Percentiles rank a stretch among this genome's conserved stretches.
These are phyloP conservation scores for Psilocybe azurescens DNA, from an alignment of 768 basidiomycete species.

Conservation along the genomic window DNA sequence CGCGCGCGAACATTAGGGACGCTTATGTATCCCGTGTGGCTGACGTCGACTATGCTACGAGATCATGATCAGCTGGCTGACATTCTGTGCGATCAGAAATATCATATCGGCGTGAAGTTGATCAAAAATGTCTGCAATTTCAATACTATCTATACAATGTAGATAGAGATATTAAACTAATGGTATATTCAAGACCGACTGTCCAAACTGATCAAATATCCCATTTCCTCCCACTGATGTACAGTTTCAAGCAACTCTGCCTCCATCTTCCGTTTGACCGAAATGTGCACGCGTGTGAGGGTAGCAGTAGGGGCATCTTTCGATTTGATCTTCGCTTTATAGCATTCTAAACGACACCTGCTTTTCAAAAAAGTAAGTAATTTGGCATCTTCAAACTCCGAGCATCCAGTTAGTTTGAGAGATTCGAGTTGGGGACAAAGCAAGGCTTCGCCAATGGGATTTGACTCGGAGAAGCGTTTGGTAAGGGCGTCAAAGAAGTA, in stretches of 20 bases:
- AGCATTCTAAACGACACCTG: not conserved
- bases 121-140: too few relatives aligned
- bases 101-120: not conserved
- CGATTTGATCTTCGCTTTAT: not conserved
- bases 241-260: not conserved
- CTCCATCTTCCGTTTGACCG: conserved; percentile 3
- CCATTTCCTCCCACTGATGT: not conserved
- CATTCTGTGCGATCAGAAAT: not conserved
- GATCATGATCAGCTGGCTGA: conserved; percentile 1
- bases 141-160: too few relatives aligned
- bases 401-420: conserved; percentile 10
- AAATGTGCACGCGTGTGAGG: conserved; percentile 3
- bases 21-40: not conserved
- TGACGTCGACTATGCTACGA: not conserved
- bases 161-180: too few relatives aligned
- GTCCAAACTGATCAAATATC: conserved; percentile 2
- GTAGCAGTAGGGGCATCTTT: not conserved
- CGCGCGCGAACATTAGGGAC: too few relatives aligned
- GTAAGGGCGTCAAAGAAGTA: conserved; percentile 18
- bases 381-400: conserved; percentile 2
- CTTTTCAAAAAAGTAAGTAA: conserved; percentile 8
- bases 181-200: not conserved
- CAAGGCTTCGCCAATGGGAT: not conserved
- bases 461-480: not conserved
- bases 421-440: conserved; percentile 14